These are phyloP conservation scores for Blastomyces percursus DNA, from an alignment of 2,329 filamentous ascomycete species.

Conservation along the genomic window DNA sequence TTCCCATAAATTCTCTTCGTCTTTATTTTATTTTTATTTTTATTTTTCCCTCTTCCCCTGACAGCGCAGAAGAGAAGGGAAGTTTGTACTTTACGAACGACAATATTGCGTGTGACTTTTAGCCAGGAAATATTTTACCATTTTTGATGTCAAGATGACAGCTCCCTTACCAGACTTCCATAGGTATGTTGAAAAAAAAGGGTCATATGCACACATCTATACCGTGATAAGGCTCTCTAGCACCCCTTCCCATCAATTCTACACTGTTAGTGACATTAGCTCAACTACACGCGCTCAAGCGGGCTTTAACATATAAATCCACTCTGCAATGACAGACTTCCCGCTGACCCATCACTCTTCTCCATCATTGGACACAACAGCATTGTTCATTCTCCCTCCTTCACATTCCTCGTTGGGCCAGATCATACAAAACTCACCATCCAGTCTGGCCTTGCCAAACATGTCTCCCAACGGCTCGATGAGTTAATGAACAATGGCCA, in stretches of 20 bases:
- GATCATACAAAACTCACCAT: slow-evolving; percentile 37
- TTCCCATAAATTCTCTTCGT: background rate
- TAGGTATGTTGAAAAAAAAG: slow-evolving; percentile 20
- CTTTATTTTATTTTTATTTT: background rate
- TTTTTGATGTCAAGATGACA: slow-evolving; percentile 4
- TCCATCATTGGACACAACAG: slow-evolving; percentile 19
- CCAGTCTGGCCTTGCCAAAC: slow-evolving; percentile 35
- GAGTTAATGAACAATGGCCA: slow-evolving; percentile 38
- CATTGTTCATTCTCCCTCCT: slow-evolving; percentile 35
- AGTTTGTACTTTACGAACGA: background rate
- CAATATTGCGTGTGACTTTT: background rate
- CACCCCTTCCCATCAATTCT: background rate
- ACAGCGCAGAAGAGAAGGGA: background rate
- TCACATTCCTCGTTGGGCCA: slow-evolving; percentile 38
- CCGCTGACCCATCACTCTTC: slow-evolving; percentile 16
- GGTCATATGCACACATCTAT: background rate
- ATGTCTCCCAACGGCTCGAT: slow-evolving; percentile 35
- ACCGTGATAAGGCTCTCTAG: background rate
- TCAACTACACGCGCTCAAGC: slow-evolving; percentile 6
- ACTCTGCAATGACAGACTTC: slow-evolving; percentile 12
- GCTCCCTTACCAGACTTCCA: slow-evolving; percentile 23
- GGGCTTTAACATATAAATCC: slow-evolving; percentile 4
- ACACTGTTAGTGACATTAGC: background rate
- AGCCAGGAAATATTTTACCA: background rate
- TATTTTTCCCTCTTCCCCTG: background rate